Evolutionary conservation across 2,329 filamentous ascomycete species (phyloP).

Genomic region (Colletotrichum magnum): DNA sequence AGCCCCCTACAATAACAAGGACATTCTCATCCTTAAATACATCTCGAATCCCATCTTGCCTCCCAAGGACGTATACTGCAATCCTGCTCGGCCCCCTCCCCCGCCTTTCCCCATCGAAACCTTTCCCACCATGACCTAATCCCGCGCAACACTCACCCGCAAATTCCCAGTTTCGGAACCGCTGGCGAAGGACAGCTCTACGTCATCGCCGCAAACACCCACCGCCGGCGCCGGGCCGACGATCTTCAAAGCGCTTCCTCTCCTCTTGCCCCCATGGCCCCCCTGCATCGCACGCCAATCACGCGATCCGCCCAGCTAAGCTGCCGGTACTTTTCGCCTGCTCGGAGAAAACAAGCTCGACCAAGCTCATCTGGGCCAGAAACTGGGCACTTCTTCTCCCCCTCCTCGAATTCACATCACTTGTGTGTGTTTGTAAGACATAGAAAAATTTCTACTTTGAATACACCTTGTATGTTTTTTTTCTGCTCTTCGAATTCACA

Average conservation of each 20-base stretch:
- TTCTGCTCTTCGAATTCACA: neutral
- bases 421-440: too few species aligned
- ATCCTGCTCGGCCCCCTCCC: slow-evolving; percentile 20
- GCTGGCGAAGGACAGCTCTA: neutral
- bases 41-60: neutral
- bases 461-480: too few species aligned
- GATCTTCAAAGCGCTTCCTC: neutral
- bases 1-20: neutral
- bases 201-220: slow-evolving; percentile 20
- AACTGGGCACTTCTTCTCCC: neutral
- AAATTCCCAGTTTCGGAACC: slow-evolving; percentile 30
- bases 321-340: neutral
- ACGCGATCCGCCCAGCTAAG: neutral
- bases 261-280: neutral
- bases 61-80: neutral
- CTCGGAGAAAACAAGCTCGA: neutral
- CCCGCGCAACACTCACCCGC: neutral
- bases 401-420: neutral
- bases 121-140: slow-evolving; percentile 32
- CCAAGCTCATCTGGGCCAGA: neutral
- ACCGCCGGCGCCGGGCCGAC: neutral
- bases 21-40: slow-evolving; percentile 10
- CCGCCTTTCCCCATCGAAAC: slow-evolving; percentile 19
- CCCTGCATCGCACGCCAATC: too few species aligned
- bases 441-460: too few species aligned